Evolutionary conservation across 1,284 basidiomycete species (phyloP).

Genomic region (Boletus holoroseus): DNA sequence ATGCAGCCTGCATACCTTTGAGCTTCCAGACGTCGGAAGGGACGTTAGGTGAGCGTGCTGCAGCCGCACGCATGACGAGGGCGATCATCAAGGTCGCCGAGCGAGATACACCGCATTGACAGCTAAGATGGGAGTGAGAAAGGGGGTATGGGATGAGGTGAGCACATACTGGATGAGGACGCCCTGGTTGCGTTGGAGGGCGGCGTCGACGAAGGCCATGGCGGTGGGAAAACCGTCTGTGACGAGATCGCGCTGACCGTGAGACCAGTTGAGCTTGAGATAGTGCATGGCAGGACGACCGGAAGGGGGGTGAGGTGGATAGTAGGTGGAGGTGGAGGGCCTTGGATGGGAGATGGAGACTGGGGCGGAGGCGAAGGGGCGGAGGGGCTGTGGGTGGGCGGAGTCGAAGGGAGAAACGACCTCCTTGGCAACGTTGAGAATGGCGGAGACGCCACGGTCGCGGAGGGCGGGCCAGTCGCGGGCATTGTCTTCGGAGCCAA

Average conservation of each 20-base stretch:
- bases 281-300: conserved; percentile 81
- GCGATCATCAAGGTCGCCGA: conserved; percentile 92
- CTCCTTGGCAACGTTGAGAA: conserved; percentile 96
- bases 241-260: conserved; percentile 87
- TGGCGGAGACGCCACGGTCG: conserved; percentile 71
- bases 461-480: conserved; percentile 68
- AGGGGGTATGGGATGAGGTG: background rate
- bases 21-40: conserved; percentile 73
- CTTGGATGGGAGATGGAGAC: conserved; percentile 37
- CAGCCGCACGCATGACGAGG: conserved; percentile 91
- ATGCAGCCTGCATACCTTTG: conserved; percentile 89
- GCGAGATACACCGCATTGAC: conserved; percentile 94
- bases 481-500: conserved; percentile 93
- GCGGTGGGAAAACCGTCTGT: conserved; percentile 70
- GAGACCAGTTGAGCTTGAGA: conserved; percentile 91
- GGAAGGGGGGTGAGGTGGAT: conserved; percentile 56
- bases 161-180: conserved; percentile 80
- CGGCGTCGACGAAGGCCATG: conserved; percentile 77
- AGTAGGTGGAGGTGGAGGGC: conserved; percentile 46
- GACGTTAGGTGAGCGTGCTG: conserved; percentile 59
- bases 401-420: conserved; percentile 73
- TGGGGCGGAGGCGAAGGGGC: conserved; percentile 63
- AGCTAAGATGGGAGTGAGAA: conserved; percentile 46
- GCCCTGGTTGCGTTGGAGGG: conserved; percentile 67
- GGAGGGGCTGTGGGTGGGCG: conserved; percentile 41